Percentiles rank a stretch among this genome's conserved stretches.
Evolutionary conservation across 306 rosid species (phyloP).

Genomic region (Quercus suber): DNA sequence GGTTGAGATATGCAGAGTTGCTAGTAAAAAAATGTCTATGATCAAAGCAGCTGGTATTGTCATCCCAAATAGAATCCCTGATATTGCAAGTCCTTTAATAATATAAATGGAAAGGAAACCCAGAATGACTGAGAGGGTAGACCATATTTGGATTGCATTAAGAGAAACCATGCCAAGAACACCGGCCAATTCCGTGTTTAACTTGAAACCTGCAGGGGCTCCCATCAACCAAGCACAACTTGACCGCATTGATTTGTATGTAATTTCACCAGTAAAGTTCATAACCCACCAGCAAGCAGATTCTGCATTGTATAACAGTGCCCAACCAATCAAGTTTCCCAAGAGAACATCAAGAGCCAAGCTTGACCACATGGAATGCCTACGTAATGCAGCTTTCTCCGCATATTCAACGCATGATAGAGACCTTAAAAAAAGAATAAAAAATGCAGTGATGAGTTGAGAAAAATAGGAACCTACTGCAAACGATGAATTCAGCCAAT

Average conservation of each 20-base stretch:
- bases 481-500: constrained; percentile 7
- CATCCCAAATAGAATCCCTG: constrained; percentile 77
- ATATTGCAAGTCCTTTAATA: constrained; percentile 66
- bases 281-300: constrained; percentile 43
- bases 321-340: constrained; percentile 81
- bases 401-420: constrained; percentile 75
- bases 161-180: constrained; percentile 82
- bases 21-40: constrained; percentile 62
- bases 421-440: constrained; percentile 47
- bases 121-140: constrained; percentile 78
- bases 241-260: constrained; percentile 71
- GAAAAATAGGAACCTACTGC: constrained; percentile 18
- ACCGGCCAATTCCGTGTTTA: constrained; percentile 82
- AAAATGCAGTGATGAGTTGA: constrained; percentile 27
- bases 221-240: constrained; percentile 99
- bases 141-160: constrained; percentile 90
- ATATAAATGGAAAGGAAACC: constrained; percentile 50
- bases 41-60: constrained; percentile 74
- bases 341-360: constrained; percentile 68
- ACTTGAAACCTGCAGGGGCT: constrained; percentile 92
- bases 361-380: constrained; percentile 86
- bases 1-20: constrained; percentile 68
- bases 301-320: constrained; percentile 60
- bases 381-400: constrained; percentile 79
- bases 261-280: constrained; percentile 56